A percentile compares a stretch with the other conserved stretches of the same genome.
These are phyloP conservation scores for Aspergillus melleus DNA, from an alignment of 2,329 filamentous ascomycete species.

Conservation along the genomic window DNA sequence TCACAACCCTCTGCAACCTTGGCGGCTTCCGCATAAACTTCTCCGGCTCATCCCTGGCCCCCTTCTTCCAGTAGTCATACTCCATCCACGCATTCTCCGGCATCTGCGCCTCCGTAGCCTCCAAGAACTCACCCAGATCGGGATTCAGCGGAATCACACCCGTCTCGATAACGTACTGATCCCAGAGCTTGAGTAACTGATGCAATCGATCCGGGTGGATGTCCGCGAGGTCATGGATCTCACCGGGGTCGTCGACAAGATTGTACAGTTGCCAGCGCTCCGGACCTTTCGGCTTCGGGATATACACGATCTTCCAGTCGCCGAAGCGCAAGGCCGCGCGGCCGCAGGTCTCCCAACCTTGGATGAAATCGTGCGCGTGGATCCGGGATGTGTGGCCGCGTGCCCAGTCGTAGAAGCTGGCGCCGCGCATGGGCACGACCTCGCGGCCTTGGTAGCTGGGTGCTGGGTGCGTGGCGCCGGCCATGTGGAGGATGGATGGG, in stretches of 20 bases:
- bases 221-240: constrained; percentile 49
- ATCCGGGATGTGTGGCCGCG: constrained; percentile 38
- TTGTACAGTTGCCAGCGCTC: constrained; percentile 62
- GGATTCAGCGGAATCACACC: constrained; percentile 61
- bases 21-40: constrained; percentile 44
- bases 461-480: constrained; percentile 51
- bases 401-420: constrained; percentile 48
- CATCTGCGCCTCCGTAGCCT: constrained; percentile 65
- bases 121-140: constrained; percentile 59
- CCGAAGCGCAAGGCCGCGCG: constrained; percentile 56
- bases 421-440: constrained; percentile 54
- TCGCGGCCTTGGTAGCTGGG: constrained; percentile 53
- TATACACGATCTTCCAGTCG: constrained; percentile 60
- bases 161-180: constrained; percentile 59
- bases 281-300: constrained; percentile 56
- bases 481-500: constrained; percentile 47
- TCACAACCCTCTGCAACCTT: constrained; percentile 36
- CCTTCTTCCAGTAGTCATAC: constrained; percentile 63
- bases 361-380: constrained; percentile 54
- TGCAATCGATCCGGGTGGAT: constrained; percentile 46
- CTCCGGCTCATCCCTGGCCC: constrained; percentile 50
- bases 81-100: constrained; percentile 66
- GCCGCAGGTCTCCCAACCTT: constrained; percentile 59
- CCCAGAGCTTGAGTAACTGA: constrained; percentile 55
- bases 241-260: constrained; percentile 52